Percentiles rank a stretch among this genome's conserved stretches.
Evolutionary conservation across 148 eudicot species (phyloP).

Genomic region (Arctostaphylos glauca): DNA sequence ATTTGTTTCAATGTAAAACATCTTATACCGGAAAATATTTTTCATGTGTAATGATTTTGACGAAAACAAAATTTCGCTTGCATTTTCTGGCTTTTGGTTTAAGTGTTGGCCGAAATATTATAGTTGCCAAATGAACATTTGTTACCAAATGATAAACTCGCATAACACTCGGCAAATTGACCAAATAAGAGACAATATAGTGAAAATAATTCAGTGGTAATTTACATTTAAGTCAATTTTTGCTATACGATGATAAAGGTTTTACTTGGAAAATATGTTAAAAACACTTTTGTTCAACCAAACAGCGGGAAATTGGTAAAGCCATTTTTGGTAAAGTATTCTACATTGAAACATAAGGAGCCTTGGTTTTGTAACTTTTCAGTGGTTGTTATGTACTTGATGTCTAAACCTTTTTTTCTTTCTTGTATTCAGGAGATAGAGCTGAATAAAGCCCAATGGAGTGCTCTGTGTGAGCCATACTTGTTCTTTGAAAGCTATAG

Average conservation of each 20-base stretch:
- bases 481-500: constrained; percentile 80
- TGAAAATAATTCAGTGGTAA: background rate
- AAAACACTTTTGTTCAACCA: background rate
- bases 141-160: background rate
- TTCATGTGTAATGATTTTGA: background rate
- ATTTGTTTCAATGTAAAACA: background rate
- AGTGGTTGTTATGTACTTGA: background rate
- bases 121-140: background rate
- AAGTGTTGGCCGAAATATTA: background rate
- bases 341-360: background rate
- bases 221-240: background rate
- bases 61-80: background rate
- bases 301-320: background rate
- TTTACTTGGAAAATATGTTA: background rate
- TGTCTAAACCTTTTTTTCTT: background rate
- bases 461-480: constrained; percentile 68
- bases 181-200: background rate
- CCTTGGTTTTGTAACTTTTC: constrained; percentile 2
- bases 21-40: background rate
- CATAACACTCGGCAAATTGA: background rate
- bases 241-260: background rate
- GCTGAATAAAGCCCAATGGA: constrained; percentile 63
- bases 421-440: constrained; percentile 64
- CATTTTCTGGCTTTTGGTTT: background rate
- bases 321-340: background rate